Evolutionary conservation across 2,329 filamentous ascomycete genomes (phyloP).

Genomic region (Intubia oerlemansii): DNA sequence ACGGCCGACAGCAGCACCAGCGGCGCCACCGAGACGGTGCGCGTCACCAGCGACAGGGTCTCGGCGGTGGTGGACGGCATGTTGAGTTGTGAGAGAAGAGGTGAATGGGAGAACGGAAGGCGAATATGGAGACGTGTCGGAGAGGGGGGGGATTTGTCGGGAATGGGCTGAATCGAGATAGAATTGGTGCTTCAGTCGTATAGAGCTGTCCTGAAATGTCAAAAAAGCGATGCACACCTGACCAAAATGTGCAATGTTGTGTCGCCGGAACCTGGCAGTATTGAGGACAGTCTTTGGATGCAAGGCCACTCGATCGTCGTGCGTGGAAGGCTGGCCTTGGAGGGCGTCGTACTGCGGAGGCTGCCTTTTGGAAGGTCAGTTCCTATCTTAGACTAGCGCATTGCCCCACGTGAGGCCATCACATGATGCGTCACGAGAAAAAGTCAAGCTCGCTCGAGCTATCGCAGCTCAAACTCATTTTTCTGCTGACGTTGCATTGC

Average conservation of each 20-base stretch:
- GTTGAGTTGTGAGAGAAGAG: constrained; percentile 11
- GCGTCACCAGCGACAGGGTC: constrained; percentile 81
- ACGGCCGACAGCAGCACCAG: constrained; percentile 93
- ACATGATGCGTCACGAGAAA: no score
- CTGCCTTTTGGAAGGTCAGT: constrained; percentile 8
- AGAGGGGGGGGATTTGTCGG: background rate
- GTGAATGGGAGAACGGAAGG: constrained; percentile 1
- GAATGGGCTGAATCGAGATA: no score
- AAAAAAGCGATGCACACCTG: background rate
- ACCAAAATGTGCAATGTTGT: no score
- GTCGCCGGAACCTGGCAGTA: no score
- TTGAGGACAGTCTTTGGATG: no score
- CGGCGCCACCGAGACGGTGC: constrained; percentile 90
- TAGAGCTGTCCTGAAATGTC: no score
- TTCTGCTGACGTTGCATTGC: no score
- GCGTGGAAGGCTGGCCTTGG: no score
- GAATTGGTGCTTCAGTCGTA: no score
- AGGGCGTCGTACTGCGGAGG: constrained; percentile 8
- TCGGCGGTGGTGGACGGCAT: constrained; percentile 97
- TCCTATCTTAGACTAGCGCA: constrained; percentile 6
- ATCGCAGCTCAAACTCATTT: no score
- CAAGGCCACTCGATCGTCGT: no score
- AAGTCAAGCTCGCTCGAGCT: no score
- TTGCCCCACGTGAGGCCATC: background rate
- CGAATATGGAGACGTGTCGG: background rate